Evolutionary conservation across 371 early-diverging fungal genomes (phyloP).

Genomic region (Nematocida ironsii): DNA sequence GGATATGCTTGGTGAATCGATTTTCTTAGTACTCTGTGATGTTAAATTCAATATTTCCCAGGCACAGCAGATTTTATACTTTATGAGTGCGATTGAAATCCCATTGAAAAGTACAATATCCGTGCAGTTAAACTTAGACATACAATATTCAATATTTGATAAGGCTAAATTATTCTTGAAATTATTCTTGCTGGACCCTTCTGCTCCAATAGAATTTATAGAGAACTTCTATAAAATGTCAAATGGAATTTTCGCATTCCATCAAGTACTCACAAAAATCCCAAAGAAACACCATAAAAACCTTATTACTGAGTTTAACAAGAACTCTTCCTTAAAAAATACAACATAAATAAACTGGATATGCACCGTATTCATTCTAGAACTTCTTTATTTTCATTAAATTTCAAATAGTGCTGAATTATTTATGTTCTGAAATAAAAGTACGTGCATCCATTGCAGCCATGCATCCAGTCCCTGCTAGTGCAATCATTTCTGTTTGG

Average conservation of each 20-base stretch:
- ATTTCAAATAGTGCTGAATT: background rate
- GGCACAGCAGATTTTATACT: constrained; percentile 37
- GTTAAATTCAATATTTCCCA: constrained; percentile 3
- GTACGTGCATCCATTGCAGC: constrained; percentile 50
- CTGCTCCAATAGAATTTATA: constrained; percentile 8
- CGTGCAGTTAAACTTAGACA: background rate
- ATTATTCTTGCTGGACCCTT: constrained; percentile 42
- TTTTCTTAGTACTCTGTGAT: background rate
- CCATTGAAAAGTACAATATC: constrained; percentile 23
- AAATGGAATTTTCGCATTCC: constrained; percentile 52
- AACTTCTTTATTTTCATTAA: background rate
- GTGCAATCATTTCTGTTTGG: constrained; percentile 27
- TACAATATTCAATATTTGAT: constrained; percentile 39
- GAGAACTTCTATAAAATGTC: constrained; percentile 47
- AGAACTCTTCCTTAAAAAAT: background rate
- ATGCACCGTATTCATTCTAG: background rate
- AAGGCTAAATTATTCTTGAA: constrained; percentile 39
- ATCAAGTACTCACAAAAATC: constrained; percentile 45
- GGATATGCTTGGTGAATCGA: constrained; percentile 43
- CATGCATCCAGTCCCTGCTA: constrained; percentile 55
- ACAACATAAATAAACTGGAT: background rate
- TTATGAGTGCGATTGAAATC: constrained; percentile 48
- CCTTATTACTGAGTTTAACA: constrained; percentile 44
- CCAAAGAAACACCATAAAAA: constrained; percentile 35
- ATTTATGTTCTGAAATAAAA: constrained; percentile 1